phyloP scores from a whole-genome alignment of 768 basidiomycete species.

The Crucibulum laeve region DNA sequence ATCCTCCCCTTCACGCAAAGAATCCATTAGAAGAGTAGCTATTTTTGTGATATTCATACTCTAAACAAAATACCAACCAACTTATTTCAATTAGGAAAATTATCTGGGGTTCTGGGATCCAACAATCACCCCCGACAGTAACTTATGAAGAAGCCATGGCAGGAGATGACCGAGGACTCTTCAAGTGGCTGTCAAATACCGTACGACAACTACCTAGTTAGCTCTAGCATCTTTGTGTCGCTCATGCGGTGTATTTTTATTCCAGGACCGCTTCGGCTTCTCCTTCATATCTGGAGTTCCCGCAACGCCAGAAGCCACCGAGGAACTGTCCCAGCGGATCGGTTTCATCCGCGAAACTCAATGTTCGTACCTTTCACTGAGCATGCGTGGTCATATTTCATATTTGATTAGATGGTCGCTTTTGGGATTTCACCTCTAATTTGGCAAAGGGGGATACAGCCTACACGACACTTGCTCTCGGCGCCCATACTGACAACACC shows the following conservation, averaged over 20 bases:
- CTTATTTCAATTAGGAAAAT: conserved; percentile 46
- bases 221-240: neutral
- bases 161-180: conserved; percentile 58
- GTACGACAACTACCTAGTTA: conserved; percentile 37
- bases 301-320: conserved; percentile 77
- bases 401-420: conserved; percentile 72
- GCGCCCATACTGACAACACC: conserved; percentile 72
- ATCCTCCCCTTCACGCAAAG: conserved; percentile 47
- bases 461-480: conserved; percentile 84
- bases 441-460: conserved; percentile 90
- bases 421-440: conserved; percentile 97
- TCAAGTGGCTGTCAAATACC: conserved; percentile 77
- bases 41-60: neutral
- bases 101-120: conserved; percentile 79
- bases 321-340: conserved; percentile 70
- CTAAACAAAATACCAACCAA: neutral
- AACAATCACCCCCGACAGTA: conserved; percentile 69
- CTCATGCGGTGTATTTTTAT: neutral
- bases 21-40: conserved; percentile 40
- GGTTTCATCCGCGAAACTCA: conserved; percentile 86
- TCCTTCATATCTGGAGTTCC: conserved; percentile 84
- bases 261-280: conserved; percentile 82
- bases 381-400: neutral
- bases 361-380: conserved; percentile 22
- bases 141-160: conserved; percentile 72